Base-by-base conservation (phyloP, 192 early-diverging fungal genomes). In the Cetraspora pellucida region DNA sequence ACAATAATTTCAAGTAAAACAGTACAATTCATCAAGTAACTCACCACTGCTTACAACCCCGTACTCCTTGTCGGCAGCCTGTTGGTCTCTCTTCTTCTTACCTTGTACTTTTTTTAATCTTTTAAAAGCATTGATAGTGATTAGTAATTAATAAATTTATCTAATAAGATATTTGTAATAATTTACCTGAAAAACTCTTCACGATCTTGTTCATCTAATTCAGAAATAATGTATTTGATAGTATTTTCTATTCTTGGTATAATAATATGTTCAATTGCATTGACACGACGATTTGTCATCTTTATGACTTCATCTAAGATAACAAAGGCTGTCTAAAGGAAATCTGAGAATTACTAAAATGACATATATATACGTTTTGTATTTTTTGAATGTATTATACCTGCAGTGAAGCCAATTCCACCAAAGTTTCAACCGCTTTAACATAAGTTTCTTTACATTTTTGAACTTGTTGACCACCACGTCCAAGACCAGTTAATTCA, bases 221-320 rank as follows among this genome's bases (percentile, higher is more conserved):
- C 98, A 25, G 95, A 95, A 31, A 91, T 93, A 69, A 99, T 95
- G 79, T 95, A 95, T 77, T 91, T 92, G 81, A 99, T 97, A 21
- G 98, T 98, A 86, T 99, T 99, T 80, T 99, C 98, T 75, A 97
- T 93, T 50, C 91, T 90, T 28, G 98, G 98, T 77, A 99, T 99
- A 81, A 98, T 99, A 64, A 99, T 96, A 82, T 98, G 93, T 81
- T 99, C 98, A 78, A 99, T 98, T 25, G 98, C 98, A 76, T 99
- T 99, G 23, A 99, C 98, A 78, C 98, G 91, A 74, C 98, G 93
- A 85, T 99, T 99, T 2, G 98, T 99, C 28, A 97, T 80, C 89
- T 97, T 98, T 84, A 99, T 99, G 63, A 99, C 97, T 86, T 99
- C 98, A 81, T 99, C 98, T 67, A 99, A 85, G 67, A 98, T 97